phyloP scores from a whole-genome alignment of 2,329 filamentous ascomycete species.

The Microascus cirrosus region DNA sequence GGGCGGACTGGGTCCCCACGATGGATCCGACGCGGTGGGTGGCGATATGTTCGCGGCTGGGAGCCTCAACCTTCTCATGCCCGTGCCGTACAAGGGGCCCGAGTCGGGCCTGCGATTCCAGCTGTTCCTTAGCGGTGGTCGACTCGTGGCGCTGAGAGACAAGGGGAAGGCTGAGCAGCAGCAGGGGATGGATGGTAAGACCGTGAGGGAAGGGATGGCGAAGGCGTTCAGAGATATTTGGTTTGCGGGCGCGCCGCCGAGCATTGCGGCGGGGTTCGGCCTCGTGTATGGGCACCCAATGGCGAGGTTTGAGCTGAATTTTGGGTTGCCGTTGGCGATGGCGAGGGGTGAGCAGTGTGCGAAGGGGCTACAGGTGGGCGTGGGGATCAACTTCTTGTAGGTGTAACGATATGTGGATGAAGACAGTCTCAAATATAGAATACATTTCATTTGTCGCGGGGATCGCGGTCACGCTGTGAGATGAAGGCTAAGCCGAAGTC shows the following conservation, averaged over 20 bases:
- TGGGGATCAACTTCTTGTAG: slow-evolving; percentile 91
- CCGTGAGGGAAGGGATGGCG: slow-evolving; percentile 42
- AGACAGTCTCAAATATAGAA: neutral
- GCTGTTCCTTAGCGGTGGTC: slow-evolving; percentile 81
- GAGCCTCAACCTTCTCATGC: slow-evolving; percentile 74
- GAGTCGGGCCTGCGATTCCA: slow-evolving; percentile 82
- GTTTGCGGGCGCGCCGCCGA: slow-evolving; percentile 57
- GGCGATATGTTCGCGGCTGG: slow-evolving; percentile 89
- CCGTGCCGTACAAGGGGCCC: slow-evolving; percentile 68
- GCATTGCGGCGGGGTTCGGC: slow-evolving; percentile 75
- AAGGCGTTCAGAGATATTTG: slow-evolving; percentile 58
- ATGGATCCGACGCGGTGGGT: slow-evolving; percentile 75
- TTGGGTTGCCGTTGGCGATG: slow-evolving; percentile 74
- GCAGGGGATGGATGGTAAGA: slow-evolving; percentile 22
- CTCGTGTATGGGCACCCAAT: slow-evolving; percentile 92
- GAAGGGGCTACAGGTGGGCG: slow-evolving; percentile 90
- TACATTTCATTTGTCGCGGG: neutral
- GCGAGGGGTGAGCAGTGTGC: slow-evolving; percentile 75
- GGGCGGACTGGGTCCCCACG: slow-evolving; percentile 77
- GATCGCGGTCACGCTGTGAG: neutral
- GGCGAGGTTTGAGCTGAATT: slow-evolving; percentile 91
- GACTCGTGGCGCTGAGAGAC: slow-evolving; percentile 65
- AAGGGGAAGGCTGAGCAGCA: slow-evolving; percentile 34
- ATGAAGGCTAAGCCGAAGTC: neutral
- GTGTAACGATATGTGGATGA: neutral